Evolutionary conservation across 768 basidiomycete genomes (phyloP), one percentile per base, ranked within the genome.

Genomic region (Coprinellus micaceus): DNA sequence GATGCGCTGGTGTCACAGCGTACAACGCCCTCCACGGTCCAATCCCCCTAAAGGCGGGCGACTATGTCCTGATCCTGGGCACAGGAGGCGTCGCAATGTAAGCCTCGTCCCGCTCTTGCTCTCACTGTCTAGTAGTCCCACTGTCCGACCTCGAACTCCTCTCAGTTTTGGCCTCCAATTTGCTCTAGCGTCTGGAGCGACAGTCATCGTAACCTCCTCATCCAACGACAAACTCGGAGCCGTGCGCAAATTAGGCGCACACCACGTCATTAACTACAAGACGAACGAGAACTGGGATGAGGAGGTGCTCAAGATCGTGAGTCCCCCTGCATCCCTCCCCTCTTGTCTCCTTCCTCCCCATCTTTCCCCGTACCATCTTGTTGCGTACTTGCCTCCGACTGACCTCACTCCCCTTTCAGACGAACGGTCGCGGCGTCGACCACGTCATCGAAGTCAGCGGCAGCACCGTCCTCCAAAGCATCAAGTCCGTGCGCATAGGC

Each of bases 161-260:
- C 25, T 15, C 40, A 80, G 82, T 36, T 85, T 81, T 61, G 84
- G 73, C 3, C 68, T 80, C 2, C 83, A 87, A 67, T 68, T 89
- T 43, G 84, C 86, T 2, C 75, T 83, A 40, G 80, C 82, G 2
- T 75, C 81, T 9, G 86, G 85, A 30, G 85, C 85, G 2, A 78
- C 69, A 1, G 84, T 86, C 56, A 85, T 89, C 61, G 75, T 77
- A 26, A 88, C 85, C 0, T 87, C 85, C 0, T 86, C 84, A 1
- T 83, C 83, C 0, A 83, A 87, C 60, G 75, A 77, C 45, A 89
- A 89, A 62, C 73, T 86, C 15, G 73, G 78, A 56, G 59, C 77
- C 28, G 83, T 76, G 10, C 68, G 71, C 40, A 74, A 74, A 44
- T 75, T 85, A 19, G 84, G 86, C 61, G 78, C 74, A 12, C 72